Evolutionary conservation across 192 early-diverging fungal species (phyloP).

Genomic region (Linnemannia elongata): DNA sequence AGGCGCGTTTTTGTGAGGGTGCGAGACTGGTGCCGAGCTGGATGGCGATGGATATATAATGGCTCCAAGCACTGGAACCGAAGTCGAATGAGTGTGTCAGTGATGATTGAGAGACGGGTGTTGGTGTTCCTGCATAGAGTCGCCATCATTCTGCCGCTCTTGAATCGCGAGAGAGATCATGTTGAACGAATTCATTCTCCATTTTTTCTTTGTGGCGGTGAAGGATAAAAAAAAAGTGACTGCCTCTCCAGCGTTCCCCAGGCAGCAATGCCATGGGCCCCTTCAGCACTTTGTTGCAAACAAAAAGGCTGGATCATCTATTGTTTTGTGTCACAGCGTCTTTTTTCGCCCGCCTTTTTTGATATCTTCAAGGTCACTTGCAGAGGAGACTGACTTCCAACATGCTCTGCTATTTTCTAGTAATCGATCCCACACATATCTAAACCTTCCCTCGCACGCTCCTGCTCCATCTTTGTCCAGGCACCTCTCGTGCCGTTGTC

Average conservation of each 20-base stretch:
- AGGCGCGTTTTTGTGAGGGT: neutral
- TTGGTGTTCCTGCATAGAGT: neutral
- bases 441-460: neutral
- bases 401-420: neutral
- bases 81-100: neutral
- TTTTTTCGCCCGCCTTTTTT: too few relatives aligned
- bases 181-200: neutral
- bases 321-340: too few relatives aligned
- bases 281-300: too few relatives aligned
- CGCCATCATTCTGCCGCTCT: neutral
- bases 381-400: neutral
- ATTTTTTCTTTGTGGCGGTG: neutral
- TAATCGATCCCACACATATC: neutral
- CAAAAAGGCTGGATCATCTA: too few relatives aligned
- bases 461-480: neutral
- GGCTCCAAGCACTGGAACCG: neutral
- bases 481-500: neutral
- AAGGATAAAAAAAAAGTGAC: neutral
- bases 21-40: neutral
- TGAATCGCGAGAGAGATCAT: neutral
- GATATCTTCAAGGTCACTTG: too few relatives aligned
- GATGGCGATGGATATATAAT: neutral
- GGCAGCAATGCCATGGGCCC: too few relatives aligned
- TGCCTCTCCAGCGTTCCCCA: neutral
- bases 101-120: neutral